These are phyloP conservation scores for Magnusiomyces paraingens DNA, from an alignment of 1,139 yeast genomes.

Conservation along the genomic window DNA sequence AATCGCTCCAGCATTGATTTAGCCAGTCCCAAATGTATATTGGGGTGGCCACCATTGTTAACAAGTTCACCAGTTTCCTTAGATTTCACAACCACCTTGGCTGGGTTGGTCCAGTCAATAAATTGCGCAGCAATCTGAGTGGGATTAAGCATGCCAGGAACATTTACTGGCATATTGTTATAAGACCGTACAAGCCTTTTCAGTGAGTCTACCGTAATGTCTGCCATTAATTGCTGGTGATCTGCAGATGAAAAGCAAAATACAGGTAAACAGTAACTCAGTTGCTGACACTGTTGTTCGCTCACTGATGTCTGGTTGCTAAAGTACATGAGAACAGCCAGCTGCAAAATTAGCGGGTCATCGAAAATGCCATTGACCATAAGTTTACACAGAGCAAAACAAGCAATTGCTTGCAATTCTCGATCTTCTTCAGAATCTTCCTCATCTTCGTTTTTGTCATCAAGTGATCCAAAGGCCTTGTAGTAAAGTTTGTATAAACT, in stretches of 20 bases:
- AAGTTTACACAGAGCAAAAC: slow-evolving; percentile 81
- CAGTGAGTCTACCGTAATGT: slow-evolving; percentile 62
- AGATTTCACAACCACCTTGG: slow-evolving; percentile 37
- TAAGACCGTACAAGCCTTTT: slow-evolving; percentile 46
- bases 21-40: slow-evolving; percentile 54
- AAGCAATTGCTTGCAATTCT: slow-evolving; percentile 65
- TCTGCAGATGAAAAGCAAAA: slow-evolving; percentile 71
- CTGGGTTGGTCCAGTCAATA: slow-evolving; percentile 82
- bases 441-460: slow-evolving; percentile 32
- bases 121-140: slow-evolving; percentile 66
- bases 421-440: slow-evolving; percentile 41
- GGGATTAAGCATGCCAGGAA: slow-evolving; percentile 42
- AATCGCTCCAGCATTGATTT: slow-evolving; percentile 45
- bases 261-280: slow-evolving; percentile 86
- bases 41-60: slow-evolving; percentile 45
- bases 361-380: slow-evolving; percentile 69
- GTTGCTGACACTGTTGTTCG: slow-evolving; percentile 67
- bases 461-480: slow-evolving; percentile 41
- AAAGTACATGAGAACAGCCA: slow-evolving; percentile 67
- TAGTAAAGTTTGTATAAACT: slow-evolving; percentile 61
- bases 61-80: slow-evolving; percentile 8
- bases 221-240: slow-evolving; percentile 65
- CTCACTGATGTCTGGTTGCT: slow-evolving; percentile 59
- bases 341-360: slow-evolving; percentile 66
- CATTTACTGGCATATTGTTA: slow-evolving; percentile 35